Percentiles rank a stretch among this genome's conserved stretches.
phyloP scores from a whole-genome alignment of 2,329 filamentous ascomycete species.

The Pseudopyrenochaeta lycopersici region DNA sequence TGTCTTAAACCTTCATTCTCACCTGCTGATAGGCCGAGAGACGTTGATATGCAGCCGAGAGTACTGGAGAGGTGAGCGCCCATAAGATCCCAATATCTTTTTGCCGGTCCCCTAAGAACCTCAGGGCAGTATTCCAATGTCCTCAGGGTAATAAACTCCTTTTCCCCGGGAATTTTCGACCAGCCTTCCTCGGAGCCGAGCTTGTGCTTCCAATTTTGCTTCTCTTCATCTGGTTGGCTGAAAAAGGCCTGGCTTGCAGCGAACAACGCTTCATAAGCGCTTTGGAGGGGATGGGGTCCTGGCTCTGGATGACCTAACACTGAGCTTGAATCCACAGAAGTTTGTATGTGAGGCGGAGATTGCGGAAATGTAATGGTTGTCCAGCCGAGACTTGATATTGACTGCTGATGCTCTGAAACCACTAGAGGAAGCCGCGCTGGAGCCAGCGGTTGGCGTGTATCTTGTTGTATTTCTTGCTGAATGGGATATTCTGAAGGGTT shows the following conservation, averaged over 20 bases:
- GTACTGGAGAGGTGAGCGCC: slow-evolving; percentile 35
- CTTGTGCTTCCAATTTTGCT: slow-evolving; percentile 42
- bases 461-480: slow-evolving; percentile 2
- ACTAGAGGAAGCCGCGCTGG: slow-evolving; percentile 41
- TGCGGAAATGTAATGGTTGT: slow-evolving; percentile 45
- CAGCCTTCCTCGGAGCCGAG: slow-evolving; percentile 49
- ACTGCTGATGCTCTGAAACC: slow-evolving; percentile 41
- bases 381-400: slow-evolving; percentile 45
- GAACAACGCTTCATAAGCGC: slow-evolving; percentile 41
- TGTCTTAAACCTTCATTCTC: slow-evolving; percentile 24
- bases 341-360: not conserved
- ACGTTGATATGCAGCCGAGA: slow-evolving; percentile 33
- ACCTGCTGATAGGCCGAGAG: slow-evolving; percentile 25
- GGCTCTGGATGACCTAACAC: not conserved
- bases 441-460: slow-evolving; percentile 32
- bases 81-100: slow-evolving; percentile 44
- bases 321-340: not conserved
- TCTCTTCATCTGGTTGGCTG: slow-evolving; percentile 30
- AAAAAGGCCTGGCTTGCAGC: slow-evolving; percentile 44
- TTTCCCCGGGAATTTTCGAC: slow-evolving; percentile 46
- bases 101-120: slow-evolving; percentile 37
- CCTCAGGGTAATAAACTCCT: slow-evolving; percentile 51
- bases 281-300: slow-evolving; percentile 39
- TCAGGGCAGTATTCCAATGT: slow-evolving; percentile 43
- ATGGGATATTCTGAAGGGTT: not conserved